Conservation (phyloP, 2,329 filamentous ascomycete genomes). For the Fusarium compactum region DNA sequence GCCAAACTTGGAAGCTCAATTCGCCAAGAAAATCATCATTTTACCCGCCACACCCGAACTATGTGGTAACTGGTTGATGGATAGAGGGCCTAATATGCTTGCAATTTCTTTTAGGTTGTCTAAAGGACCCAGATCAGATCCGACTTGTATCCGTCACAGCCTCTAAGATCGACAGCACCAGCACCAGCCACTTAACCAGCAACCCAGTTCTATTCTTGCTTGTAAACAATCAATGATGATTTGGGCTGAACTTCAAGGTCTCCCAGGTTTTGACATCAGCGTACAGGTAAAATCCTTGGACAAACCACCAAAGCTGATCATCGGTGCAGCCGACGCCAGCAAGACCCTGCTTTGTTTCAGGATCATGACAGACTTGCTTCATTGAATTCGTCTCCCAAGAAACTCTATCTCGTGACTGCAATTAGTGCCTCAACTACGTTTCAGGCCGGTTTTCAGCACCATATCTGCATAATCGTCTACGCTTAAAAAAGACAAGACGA, state of each 20-base stretch:
- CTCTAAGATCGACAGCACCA: constrained; percentile 22
- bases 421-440: constrained; percentile 34
- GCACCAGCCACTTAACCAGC: constrained; percentile 36
- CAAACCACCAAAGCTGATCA: constrained; percentile 24
- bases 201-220: constrained; percentile 39
- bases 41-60: constrained; percentile 20
- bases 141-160: constrained; percentile 13
- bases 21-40: constrained; percentile 15
- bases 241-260: constrained; percentile 15
- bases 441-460: constrained; percentile 19
- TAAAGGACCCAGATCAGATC: not conserved
- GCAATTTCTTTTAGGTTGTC: constrained; percentile 2
- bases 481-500: not conserved
- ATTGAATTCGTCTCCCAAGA: constrained; percentile 12
- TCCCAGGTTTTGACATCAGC: constrained; percentile 26
- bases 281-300: constrained; percentile 22
- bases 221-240: constrained; percentile 10
- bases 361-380: constrained; percentile 22
- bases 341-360: constrained; percentile 33
- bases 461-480: constrained; percentile 1
- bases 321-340: constrained; percentile 14
- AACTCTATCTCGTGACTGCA: not conserved
- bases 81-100: constrained; percentile 10
- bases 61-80: constrained; percentile 4
- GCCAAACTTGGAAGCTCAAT: constrained; percentile 31